Percentiles rank a stretch among this genome's conserved stretches.
Evolutionary conservation across 306 rosid genomes (phyloP).

Genomic region (Gynostemma pentaphyllum): DNA sequence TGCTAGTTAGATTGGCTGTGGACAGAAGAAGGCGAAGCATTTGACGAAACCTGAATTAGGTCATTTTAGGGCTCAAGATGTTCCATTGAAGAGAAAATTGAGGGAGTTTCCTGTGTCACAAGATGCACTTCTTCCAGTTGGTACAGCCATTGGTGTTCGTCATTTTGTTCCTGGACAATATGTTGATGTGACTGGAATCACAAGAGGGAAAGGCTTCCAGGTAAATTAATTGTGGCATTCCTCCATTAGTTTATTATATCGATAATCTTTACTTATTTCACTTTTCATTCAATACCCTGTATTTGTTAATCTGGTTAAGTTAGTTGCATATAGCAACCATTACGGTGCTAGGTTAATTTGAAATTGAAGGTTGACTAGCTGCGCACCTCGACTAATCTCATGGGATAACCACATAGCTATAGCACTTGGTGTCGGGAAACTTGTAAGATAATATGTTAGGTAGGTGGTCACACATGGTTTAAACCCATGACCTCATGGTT

Average conservation of each 20-base stretch:
- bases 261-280: neutral
- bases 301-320: neutral
- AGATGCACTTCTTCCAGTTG: slow-evolving; percentile 93
- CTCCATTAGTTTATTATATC: neutral
- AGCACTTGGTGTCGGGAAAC: too few species aligned
- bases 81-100: slow-evolving; percentile 81
- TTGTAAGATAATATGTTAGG: too few species aligned
- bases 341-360: neutral
- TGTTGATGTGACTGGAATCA: slow-evolving; percentile 76
- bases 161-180: slow-evolving; percentile 97
- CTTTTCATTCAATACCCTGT: neutral
- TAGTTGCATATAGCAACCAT: neutral
- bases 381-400: too few species aligned
- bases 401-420: too few species aligned
- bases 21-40: slow-evolving; percentile 93
- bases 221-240: slow-evolving; percentile 23
- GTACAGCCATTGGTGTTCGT: slow-evolving; percentile 68
- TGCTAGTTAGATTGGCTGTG: slow-evolving; percentile 97
- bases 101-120: slow-evolving; percentile 87
- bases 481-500: too few species aligned
- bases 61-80: slow-evolving; percentile 96
- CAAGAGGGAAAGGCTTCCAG: slow-evolving; percentile 96
- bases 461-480: too few species aligned
- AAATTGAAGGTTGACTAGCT: too few species aligned
- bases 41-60: slow-evolving; percentile 91